phyloP scores from a whole-genome alignment of 1,284 basidiomycete genomes.

The Cryptococcus hybrid region DNA sequence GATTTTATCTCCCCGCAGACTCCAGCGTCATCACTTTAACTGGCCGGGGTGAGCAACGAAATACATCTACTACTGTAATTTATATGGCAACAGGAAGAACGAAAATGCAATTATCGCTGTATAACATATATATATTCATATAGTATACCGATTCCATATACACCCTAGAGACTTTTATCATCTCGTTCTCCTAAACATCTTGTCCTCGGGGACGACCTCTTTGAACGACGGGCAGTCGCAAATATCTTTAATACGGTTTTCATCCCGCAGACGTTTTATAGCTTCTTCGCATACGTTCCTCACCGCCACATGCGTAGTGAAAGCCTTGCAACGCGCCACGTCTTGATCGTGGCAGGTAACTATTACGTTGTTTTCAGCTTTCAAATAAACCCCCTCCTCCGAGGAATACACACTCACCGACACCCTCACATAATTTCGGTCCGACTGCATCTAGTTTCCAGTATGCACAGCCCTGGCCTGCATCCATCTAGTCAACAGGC shows the following conservation, averaged over 20 bases:
- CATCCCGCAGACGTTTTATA: conserved; percentile 8
- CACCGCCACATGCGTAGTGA: conserved; percentile 15
- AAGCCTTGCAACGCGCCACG: conserved; percentile 11
- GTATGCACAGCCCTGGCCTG: conserved; percentile 14
- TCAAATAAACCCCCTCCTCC: too few relatives aligned
- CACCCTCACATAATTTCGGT: too few relatives aligned
- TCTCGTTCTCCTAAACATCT: not conserved
- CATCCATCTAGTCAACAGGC: conserved; percentile 24
- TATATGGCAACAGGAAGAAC: too few relatives aligned
- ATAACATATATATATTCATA: too few relatives aligned
- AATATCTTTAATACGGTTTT: conserved; percentile 2
- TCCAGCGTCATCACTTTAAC: too few relatives aligned
- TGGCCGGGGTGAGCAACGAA: too few relatives aligned
- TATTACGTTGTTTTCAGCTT: not conserved
- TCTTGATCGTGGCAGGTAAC: conserved; percentile 19
- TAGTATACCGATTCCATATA: too few relatives aligned
- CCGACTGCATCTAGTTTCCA: conserved; percentile 11
- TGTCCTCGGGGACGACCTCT: not conserved
- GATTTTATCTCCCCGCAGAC: too few relatives aligned
- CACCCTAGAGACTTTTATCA: too few relatives aligned
- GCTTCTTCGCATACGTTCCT: conserved; percentile 24
- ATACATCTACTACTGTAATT: too few relatives aligned
- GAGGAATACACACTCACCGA: too few relatives aligned
- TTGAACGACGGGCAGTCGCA: conserved; percentile 11
- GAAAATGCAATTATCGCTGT: too few relatives aligned